A percentile compares a stretch with the other conserved stretches of the same genome.
Evolutionary conservation across 768 basidiomycete genomes (phyloP).

Genomic region (Scleroderma bovista): DNA sequence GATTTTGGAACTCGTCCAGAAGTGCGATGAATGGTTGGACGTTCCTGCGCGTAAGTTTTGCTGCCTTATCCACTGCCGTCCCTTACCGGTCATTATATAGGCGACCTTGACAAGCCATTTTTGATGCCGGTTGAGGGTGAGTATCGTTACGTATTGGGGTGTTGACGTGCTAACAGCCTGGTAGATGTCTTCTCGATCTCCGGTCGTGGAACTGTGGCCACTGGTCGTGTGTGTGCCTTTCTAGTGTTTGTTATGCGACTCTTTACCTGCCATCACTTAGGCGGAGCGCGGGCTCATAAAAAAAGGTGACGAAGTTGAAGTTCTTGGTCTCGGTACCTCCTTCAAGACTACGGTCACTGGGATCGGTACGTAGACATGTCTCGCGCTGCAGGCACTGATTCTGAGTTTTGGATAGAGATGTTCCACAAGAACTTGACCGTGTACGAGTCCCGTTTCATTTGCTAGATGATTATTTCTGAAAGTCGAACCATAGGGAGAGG

Average conservation of each 20-base stretch:
- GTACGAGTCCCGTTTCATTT: constrained; percentile 33
- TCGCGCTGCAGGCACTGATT: background rate
- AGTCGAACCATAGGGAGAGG: constrained; percentile 61
- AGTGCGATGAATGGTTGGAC: constrained; percentile 93
- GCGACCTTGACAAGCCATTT: constrained; percentile 98
- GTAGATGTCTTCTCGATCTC: constrained; percentile 95
- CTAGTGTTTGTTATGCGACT: background rate
- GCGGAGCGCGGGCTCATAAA: constrained; percentile 88
- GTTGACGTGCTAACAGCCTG: background rate
- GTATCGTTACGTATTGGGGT: background rate
- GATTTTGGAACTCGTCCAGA: constrained; percentile 74
- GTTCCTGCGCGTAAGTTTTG: constrained; percentile 73
- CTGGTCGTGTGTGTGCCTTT: constrained; percentile 66
- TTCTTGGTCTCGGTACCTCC: constrained; percentile 75
- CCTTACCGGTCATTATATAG: constrained; percentile 32
- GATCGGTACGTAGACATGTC: constrained; percentile 49
- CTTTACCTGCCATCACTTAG: constrained; percentile 29
- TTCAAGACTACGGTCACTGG: constrained; percentile 95
- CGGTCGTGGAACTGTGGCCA: constrained; percentile 96
- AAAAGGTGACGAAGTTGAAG: constrained; percentile 92
- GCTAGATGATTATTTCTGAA: constrained; percentile 3
- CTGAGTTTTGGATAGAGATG: constrained; percentile 62
- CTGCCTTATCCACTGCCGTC: background rate
- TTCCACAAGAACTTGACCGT: constrained; percentile 98
- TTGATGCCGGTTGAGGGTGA: constrained; percentile 87